Evolutionary conservation across 176 grass and related monocot genomes (phyloP).

Genomic region (Lolium perenne): DNA sequence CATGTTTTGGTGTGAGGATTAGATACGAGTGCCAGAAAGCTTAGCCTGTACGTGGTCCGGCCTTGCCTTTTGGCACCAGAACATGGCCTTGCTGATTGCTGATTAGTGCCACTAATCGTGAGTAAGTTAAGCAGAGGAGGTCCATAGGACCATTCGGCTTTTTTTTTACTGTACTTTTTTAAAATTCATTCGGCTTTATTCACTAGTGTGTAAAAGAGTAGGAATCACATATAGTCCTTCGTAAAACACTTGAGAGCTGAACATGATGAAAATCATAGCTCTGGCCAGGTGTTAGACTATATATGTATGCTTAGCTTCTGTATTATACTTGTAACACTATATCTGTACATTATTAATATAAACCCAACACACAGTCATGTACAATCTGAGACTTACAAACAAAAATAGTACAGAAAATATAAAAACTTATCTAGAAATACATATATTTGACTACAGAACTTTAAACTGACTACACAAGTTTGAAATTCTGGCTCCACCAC

Average conservation of each 20-base stretch:
- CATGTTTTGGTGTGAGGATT: conserved; percentile 35
- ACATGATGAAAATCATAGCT: background rate
- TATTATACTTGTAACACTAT: too few species aligned
- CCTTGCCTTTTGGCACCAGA: conserved; percentile 13
- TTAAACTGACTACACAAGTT: too few species aligned
- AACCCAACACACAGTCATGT: too few species aligned
- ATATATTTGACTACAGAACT: too few species aligned
- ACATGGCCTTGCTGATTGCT: background rate
- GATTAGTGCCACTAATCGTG: conserved; percentile 25
- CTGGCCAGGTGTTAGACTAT: background rate
- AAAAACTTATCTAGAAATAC: too few species aligned
- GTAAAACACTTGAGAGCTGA: background rate
- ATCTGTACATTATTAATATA: too few species aligned
- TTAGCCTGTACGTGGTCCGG: background rate
- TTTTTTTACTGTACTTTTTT: too few species aligned
- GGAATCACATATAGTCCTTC: background rate
- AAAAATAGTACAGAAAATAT: too few species aligned
- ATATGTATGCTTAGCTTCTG: too few species aligned
- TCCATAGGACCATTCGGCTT: background rate
- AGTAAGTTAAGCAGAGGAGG: background rate
- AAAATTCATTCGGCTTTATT: too few species aligned
- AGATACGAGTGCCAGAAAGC: background rate
- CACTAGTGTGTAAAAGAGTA: background rate
- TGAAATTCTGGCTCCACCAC: too few species aligned
- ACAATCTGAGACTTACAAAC: too few species aligned